A percentile compares a stretch with the other conserved stretches of the same genome.
Evolutionary conservation across 306 rosid genomes (phyloP).

Genomic region (Mimosa pudica): DNA sequence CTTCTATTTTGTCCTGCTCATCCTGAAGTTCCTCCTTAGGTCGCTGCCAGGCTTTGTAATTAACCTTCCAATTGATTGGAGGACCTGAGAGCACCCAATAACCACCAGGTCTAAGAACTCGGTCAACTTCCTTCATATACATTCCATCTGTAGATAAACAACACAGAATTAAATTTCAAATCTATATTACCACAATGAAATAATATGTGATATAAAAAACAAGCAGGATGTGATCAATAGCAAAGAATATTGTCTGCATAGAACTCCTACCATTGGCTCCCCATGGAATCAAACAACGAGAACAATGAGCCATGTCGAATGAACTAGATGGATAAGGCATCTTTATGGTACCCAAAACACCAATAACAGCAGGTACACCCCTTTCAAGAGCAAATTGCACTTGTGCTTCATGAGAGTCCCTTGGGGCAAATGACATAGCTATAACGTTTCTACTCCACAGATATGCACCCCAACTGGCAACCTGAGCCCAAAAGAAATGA

Average conservation of each 20-base stretch:
- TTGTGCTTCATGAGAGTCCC: slow-evolving; percentile 97
- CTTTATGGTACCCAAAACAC: slow-evolving; percentile 86
- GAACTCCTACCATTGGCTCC: slow-evolving; percentile 77
- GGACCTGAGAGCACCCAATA: slow-evolving; percentile 98
- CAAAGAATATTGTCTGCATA: neutral
- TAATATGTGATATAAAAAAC: slow-evolving; percentile 24
- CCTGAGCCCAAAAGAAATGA: slow-evolving; percentile 50
- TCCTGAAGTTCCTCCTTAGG: slow-evolving; percentile 80
- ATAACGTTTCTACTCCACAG: slow-evolving; percentile 87
- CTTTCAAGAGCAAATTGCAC: slow-evolving; percentile 98
- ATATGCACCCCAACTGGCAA: slow-evolving; percentile 99
- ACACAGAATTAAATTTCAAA: slow-evolving; percentile 30
- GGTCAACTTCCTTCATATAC: slow-evolving; percentile 89
- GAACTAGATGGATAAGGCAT: slow-evolving; percentile 91
- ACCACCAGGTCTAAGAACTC: slow-evolving; percentile 98
- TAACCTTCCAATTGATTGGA: slow-evolving; percentile 88
- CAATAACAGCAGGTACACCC: slow-evolving; percentile 92
- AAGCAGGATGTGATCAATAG: slow-evolving; percentile 23
- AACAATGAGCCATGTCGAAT: slow-evolving; percentile 99
- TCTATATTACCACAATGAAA: slow-evolving; percentile 17
- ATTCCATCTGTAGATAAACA: slow-evolving; percentile 66
- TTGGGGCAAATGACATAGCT: slow-evolving; percentile 96
- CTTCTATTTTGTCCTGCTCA: slow-evolving; percentile 86
- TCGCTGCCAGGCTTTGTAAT: slow-evolving; percentile 87
- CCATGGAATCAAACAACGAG: slow-evolving; percentile 97